phyloP scores from a whole-genome alignment of 805 yeast species.

The Candida railenensis region DNA sequence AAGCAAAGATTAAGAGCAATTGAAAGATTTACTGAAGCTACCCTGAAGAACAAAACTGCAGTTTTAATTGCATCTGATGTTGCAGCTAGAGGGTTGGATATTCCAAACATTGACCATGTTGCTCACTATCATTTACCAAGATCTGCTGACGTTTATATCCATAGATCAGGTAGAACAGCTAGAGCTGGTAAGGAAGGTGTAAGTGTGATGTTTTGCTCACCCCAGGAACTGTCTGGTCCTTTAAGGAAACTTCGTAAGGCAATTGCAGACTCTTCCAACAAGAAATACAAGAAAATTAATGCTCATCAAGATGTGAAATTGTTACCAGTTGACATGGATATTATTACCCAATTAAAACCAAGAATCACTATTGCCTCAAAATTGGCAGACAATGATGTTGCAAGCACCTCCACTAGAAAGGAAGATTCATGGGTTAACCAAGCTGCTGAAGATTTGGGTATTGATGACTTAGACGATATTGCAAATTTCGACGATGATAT shows the following conservation, averaged over 20 bases:
- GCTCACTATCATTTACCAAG: conserved; percentile 95
- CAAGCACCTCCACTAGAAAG: conserved; percentile 57
- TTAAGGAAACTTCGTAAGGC: conserved; percentile 68
- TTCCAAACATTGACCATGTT: conserved; percentile 86
- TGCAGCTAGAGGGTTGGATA: conserved; percentile 97
- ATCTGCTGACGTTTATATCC: conserved; percentile 90
- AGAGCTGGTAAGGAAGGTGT: conserved; percentile 94
- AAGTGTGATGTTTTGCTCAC: conserved; percentile 89
- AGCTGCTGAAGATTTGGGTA: conserved; percentile 91
- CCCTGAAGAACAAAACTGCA: conserved; percentile 47
- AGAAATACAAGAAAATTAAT: conserved; percentile 24
- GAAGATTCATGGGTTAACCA: conserved; percentile 81
- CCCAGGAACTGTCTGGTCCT: conserved; percentile 91
- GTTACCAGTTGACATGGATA: conserved; percentile 74
- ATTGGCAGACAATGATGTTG: conserved; percentile 70
- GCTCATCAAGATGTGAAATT: conserved; percentile 55
- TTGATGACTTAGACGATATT: conserved; percentile 66
- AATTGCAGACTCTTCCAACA: conserved; percentile 34
- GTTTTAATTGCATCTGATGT: conserved; percentile 94
- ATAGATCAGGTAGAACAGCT: conserved; percentile 98
- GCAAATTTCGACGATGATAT: conserved; percentile 64
- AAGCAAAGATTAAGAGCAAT: conserved; percentile 84
- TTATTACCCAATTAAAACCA: conserved; percentile 66
- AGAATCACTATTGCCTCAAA: conserved; percentile 69
- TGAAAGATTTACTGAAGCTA: conserved; percentile 70